Evolutionary conservation across 2,329 filamentous ascomycete genomes (phyloP).

Genomic region (Aspergillus quadricinctus): DNA sequence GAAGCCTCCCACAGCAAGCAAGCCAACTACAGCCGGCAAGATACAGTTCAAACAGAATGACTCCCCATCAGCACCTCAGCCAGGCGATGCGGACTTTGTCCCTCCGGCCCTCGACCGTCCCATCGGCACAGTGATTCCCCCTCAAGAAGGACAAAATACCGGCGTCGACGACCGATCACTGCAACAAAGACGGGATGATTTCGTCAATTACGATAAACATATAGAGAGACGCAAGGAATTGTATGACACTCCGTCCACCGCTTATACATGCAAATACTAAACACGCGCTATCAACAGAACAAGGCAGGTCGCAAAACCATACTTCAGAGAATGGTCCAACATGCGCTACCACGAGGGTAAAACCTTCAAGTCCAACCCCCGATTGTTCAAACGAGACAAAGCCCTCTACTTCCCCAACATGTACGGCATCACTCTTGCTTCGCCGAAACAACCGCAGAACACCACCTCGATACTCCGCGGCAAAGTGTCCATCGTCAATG

Average conservation of each 20-base stretch:
- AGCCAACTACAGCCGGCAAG: conserved; percentile 7
- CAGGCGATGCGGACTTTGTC: conserved; percentile 43
- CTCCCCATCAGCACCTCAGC: conserved; percentile 16
- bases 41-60: conserved; percentile 28
- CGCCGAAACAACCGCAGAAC: conserved; percentile 53
- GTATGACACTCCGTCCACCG: conserved; percentile 43
- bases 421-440: conserved; percentile 69
- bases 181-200: conserved; percentile 69
- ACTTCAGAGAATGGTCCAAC: conserved; percentile 94
- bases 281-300: conserved; percentile 48
- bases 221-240: conserved; percentile 69
- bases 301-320: conserved; percentile 74
- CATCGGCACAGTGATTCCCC: conserved; percentile 74
- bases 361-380: conserved; percentile 78
- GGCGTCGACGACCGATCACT: conserved; percentile 67
- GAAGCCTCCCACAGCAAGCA: conserved; percentile 8
- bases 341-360: conserved; percentile 81
- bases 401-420: conserved; percentile 95
- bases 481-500: conserved; percentile 70
- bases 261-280: conserved; percentile 2
- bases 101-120: conserved; percentile 61
- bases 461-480: conserved; percentile 73
- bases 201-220: conserved; percentile 82
- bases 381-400: conserved; percentile 76
- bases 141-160: conserved; percentile 73